phyloP scores from a whole-genome alignment of 2,329 filamentous ascomycete species.

The Emergomyces orientalis region DNA sequence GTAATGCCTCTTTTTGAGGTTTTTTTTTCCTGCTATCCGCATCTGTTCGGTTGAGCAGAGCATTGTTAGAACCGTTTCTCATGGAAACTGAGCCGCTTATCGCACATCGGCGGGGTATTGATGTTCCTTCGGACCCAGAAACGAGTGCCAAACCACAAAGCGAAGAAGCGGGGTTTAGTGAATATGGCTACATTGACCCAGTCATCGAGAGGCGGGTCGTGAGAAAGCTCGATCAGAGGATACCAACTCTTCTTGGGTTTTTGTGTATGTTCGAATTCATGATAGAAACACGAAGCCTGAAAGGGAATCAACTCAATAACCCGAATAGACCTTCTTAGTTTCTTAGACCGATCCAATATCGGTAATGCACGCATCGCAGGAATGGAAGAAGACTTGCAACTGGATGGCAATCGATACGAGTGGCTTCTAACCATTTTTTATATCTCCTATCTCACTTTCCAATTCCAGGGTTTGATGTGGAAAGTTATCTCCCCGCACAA shows the following conservation, averaged over 20 bases:
- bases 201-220: conserved; percentile 29
- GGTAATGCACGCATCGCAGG: conserved; percentile 48
- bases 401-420: conserved; percentile 40
- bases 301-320: conserved; percentile 2
- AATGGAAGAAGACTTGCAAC: conserved; percentile 42
- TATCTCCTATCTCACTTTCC: conserved; percentile 39
- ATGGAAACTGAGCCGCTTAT: background rate
- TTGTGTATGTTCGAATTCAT: too few species aligned
- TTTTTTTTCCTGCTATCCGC: background rate
- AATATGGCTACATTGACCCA: conserved; percentile 23
- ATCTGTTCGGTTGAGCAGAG: background rate
- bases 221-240: conserved; percentile 29
- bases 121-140: background rate
- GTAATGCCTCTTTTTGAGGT: background rate
- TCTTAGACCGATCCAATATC: conserved; percentile 42
- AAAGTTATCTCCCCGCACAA: conserved; percentile 34
- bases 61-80: background rate
- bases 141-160: background rate
- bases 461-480: conserved; percentile 38
- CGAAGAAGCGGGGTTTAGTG: background rate
- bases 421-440: conserved; percentile 48
- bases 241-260: conserved; percentile 30
- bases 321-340: conserved; percentile 37
- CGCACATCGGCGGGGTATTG: background rate
- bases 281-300: background rate